phyloP scores from a whole-genome alignment of 2,329 filamentous ascomycete genomes.

The Pseudogymnoascus sp. region DNA sequence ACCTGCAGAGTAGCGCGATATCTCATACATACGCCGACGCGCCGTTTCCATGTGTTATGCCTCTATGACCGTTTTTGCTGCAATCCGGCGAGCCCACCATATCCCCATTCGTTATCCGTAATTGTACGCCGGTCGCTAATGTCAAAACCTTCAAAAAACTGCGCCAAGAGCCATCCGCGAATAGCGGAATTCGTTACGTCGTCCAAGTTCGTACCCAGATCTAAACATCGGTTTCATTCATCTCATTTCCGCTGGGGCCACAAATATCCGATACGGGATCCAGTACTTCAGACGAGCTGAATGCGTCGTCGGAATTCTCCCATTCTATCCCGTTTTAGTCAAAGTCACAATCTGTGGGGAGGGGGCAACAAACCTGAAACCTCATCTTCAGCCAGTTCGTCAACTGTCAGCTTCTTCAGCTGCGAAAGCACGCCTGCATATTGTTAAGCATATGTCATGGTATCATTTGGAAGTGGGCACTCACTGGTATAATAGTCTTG shows the following conservation, averaged over 20 bases:
- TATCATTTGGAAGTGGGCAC: slow-evolving; percentile 16
- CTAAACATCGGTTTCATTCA: slow-evolving; percentile 29
- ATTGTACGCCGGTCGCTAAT: slow-evolving; percentile 6
- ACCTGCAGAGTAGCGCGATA: neutral
- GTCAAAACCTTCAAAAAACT: slow-evolving; percentile 4
- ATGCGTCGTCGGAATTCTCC: slow-evolving; percentile 25
- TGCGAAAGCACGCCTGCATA: slow-evolving; percentile 21
- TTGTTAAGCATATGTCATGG: slow-evolving; percentile 11
- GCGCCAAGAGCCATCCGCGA: neutral
- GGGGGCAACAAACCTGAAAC: slow-evolving; percentile 28
- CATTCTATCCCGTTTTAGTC: slow-evolving; percentile 21
- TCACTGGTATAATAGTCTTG: slow-evolving; percentile 13
- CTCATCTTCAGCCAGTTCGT: slow-evolving; percentile 29
- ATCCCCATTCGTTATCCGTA: slow-evolving; percentile 3
- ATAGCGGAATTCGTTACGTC: neutral
- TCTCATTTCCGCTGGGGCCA: slow-evolving; percentile 34
- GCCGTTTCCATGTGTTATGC: slow-evolving; percentile 2
- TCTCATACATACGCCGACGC: slow-evolving; percentile 3
- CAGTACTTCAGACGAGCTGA: slow-evolving; percentile 38
- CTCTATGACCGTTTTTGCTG: slow-evolving; percentile 6
- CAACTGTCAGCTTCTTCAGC: slow-evolving; percentile 26
- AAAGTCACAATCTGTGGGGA: neutral
- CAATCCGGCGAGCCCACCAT: neutral
- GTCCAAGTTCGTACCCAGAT: slow-evolving; percentile 8
- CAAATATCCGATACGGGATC: slow-evolving; percentile 41